Base-by-base conservation (phyloP, 179 eudicot species). In the Pouteria campechiana region DNA sequence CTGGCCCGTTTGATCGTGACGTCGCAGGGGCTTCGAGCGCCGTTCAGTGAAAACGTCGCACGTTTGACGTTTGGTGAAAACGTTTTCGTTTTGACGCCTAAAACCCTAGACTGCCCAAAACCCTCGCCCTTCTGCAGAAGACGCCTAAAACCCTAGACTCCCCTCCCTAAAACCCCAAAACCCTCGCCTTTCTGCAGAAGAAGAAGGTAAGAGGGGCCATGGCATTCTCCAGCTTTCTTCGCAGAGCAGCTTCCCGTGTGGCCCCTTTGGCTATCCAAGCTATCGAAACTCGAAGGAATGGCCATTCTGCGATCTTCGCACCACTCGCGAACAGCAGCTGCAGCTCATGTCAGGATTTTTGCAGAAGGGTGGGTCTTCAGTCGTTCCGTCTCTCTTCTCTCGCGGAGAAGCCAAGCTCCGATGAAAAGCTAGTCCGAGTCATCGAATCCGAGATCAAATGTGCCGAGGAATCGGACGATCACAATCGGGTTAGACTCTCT, bases 391-490 rank as follows among this genome's bases (percentile, higher is more conserved):
- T 53, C 60, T 37, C 33, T 41, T 55, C 51, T 29, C 22, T 24
- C 6, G 44, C 65, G 3, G 15, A 6, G 3, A 23, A 29, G 14
- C 19, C 51, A 0, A 44, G 46, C 18, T 45, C 75, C 12, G 81
- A 81, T 32, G 55, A 40, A 19, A 48, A 60, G 14, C 76, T 83
- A 20, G 34, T 79, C 9, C 43, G 58, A 13, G 69, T 71, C 8
- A 33, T 83, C 10, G 70, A 69, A 1, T 50, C 61, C n/a, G 89
- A 83, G 64, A 72, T 83, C 20, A 37, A 53, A 2, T 68, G 65
- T 37, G 81, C 72, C 35, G 57, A 50, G 14, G 75, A 79, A 20
- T 50, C 78, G 16, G 70, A 58, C 3, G 80, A 64, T 0, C 17
- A 2, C 4, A 55, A 43, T 9, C 41, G 64, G 80, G 81, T 78